A percentile compares a stretch with the other conserved stretches of the same genome.
phyloP scores from a whole-genome alignment of 2,329 filamentous ascomycete genomes.

The Incumbomyces delicatus region DNA sequence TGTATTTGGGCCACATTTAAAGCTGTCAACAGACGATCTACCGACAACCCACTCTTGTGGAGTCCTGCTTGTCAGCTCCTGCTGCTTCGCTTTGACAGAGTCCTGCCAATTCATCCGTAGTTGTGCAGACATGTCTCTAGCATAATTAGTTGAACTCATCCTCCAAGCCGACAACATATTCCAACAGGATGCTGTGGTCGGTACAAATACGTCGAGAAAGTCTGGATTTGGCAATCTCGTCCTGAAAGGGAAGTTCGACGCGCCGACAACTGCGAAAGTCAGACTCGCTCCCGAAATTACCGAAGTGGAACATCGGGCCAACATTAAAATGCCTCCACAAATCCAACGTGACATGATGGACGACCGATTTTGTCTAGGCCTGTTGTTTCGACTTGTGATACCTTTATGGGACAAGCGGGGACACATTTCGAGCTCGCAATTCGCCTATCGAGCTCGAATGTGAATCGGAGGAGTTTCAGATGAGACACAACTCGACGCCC shows the following conservation, averaged over 20 bases:
- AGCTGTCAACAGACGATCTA: constrained; percentile 2
- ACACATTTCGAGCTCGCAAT: neutral
- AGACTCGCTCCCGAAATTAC: no score
- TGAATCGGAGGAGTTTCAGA: neutral
- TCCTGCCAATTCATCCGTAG: neutral
- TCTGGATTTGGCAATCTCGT: no score
- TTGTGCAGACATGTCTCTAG: neutral
- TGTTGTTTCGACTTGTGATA: neutral
- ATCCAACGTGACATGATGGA: no score
- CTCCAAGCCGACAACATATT: neutral
- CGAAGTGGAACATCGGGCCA: no score
- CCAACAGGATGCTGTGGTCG: neutral
- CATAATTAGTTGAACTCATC: neutral
- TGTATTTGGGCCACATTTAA: neutral
- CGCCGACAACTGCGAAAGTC: no score
- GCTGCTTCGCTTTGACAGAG: neutral
- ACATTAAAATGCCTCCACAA: no score
- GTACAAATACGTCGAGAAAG: no score
- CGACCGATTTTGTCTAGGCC: no score
- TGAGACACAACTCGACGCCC: neutral
- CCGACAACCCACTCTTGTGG: neutral
- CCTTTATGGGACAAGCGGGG: neutral
- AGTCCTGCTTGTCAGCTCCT: neutral
- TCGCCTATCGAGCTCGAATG: neutral
- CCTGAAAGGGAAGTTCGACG: no score